Base-by-base conservation (phyloP, 1,284 basidiomycete genomes). In the Hemileccinum hortonii region DNA sequence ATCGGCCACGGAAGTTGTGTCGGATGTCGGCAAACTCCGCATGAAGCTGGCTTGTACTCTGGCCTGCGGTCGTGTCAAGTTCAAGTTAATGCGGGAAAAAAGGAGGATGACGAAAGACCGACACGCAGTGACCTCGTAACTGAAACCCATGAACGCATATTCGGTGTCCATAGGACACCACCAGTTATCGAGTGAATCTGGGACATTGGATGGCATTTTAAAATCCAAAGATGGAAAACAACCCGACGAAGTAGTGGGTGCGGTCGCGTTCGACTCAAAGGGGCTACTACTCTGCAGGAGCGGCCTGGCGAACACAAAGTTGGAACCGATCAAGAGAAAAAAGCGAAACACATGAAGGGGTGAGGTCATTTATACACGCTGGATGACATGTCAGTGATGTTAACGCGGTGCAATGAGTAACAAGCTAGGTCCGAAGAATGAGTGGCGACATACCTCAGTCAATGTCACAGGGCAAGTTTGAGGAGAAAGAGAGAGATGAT, bases 71-170 rank as follows among this genome's bases (percentile, higher is more conserved):
- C 9, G 35, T 4, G 24, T 61, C 33, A 54, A 47, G 18, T 36
- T 61, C 33, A 54, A 47, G 18, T 36, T 39, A 8, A n/a, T 9
- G 8, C 16, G 43, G 3, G 21, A 10, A 22, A n/a, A 43, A 2
- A 22, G 32, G 19, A 16, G 29, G 29, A 29, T 29, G 29, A 11
- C 9, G 43, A 3, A n/a, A 37, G 42, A 67, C 78, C 53, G 57
- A 83, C 83, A 86, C 10, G 66, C 69, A 44, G 82, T 81, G 22
- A 88, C 74, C 62, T 85, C 83, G 57, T 89, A 88, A 61, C 84
- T 85, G 68, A 89, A 84, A 2, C 86, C 87, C 38, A 89, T 69
- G 64, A 88, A 89, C 0, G 78, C 87, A 56, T 87, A 88, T 61
- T 89, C 86, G 1, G 77, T 79, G 50, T 69, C 69, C 39, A 70